phyloP scores from a whole-genome alignment of 371 early-diverging fungal genomes.

The Mucor velutinosus region DNA sequence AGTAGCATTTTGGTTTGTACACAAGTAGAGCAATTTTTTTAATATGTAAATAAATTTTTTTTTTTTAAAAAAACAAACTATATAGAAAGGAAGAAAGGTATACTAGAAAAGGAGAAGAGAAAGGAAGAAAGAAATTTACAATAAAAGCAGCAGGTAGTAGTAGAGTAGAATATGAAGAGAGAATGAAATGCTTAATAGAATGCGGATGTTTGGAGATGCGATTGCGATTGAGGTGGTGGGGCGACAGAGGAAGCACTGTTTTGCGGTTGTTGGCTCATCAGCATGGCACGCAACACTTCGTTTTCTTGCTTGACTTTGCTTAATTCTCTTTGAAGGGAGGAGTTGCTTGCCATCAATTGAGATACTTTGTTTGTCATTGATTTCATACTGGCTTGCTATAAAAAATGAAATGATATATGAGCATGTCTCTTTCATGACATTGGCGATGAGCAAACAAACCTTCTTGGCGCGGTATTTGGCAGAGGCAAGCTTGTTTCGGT shows the following conservation, averaged over 20 bases:
- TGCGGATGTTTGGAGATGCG: not conserved
- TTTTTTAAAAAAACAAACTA: not conserved
- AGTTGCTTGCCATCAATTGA: slow-evolving; percentile 19
- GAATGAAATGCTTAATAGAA: not conserved
- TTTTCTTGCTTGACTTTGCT: slow-evolving; percentile 27
- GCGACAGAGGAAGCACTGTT: not conserved
- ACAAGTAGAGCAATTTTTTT: not conserved
- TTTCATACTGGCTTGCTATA: slow-evolving; percentile 28
- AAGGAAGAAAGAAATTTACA: not conserved
- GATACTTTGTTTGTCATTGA: slow-evolving; percentile 21
- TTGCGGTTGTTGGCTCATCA: slow-evolving; percentile 1
- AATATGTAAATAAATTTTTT: not conserved
- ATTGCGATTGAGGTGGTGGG: not conserved
- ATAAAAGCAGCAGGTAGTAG: not conserved
- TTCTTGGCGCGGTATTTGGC: slow-evolving; percentile 32
- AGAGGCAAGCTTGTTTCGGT: slow-evolving; percentile 29
- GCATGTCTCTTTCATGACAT: not conserved
- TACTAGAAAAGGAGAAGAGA: not conserved
- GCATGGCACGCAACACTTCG: slow-evolving; percentile 22
- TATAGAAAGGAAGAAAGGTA: not conserved
- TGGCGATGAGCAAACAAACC: slow-evolving; percentile 1
- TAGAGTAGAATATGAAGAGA: not conserved
- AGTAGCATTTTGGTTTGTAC: not conserved
- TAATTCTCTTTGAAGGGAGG: slow-evolving; percentile 17
- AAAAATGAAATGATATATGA: not conserved